Evolutionary conservation across 306 rosid genomes (phyloP), one percentile per base, ranked within the genome.

Genomic region (Quercus dentata): DNA sequence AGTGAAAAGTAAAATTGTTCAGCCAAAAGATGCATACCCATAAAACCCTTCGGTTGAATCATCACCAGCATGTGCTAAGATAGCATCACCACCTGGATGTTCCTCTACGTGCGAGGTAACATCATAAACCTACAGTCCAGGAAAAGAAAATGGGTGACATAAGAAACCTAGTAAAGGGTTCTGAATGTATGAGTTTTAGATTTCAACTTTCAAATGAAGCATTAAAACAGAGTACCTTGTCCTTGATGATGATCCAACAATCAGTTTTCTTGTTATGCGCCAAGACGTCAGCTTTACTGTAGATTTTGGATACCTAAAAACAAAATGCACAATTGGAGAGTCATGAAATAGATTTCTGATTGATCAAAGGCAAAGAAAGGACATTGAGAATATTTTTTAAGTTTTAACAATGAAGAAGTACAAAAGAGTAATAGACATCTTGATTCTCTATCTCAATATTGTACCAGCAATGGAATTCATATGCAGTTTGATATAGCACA

Each of bases 61-160:
- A 79, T 86, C 96, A 78, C 99, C 99, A 9, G 99, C 97, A 79
- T 95, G 97, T 56, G 89, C 81, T 69, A 92, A 85, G 84, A 95
- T 95, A 81, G 99, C 96, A 84, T 95, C 99, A 61, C 99, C 99
- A 68, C 99, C 99, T 3, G 99, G 99, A 85, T 95, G 99, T 83
- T 91, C 99, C 78, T 95, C 99, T 59, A 95, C 98, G 46, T 95
- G 92, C 30, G 99, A 80, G 78, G 97, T 92, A 56, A 95, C 92
- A 81, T 95, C 97, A 74, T 87, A 95, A 33, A 95, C 99, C 99
- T 94, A 69, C 58, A 69, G 52, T 38, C 65, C 73, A 64, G 8
- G 76, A 73, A 46, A 5, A 54, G 67, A 33, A 75, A n/a, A 64
- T 78, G 25, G 33, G 79, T 2, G 27, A 73, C 21, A 17, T 62